Evolutionary conservation across 1,284 basidiomycete genomes (phyloP).

Genomic region (Ganoderma boninense): DNA sequence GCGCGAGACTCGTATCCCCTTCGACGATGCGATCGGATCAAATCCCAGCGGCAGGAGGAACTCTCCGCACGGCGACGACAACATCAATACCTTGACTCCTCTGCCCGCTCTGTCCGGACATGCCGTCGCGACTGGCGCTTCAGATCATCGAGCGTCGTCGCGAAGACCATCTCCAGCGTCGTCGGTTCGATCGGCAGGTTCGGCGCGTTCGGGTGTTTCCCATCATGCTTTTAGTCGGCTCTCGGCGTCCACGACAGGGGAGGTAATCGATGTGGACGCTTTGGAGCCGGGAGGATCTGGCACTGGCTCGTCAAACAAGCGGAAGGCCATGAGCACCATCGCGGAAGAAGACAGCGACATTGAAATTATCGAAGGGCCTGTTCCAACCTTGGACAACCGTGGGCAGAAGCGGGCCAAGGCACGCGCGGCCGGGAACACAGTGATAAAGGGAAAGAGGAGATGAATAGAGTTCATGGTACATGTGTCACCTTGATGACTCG

Average conservation of each 20-base stretch:
- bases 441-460: conserved; percentile 31
- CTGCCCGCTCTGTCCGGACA: conserved; percentile 31
- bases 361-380: conserved; percentile 59
- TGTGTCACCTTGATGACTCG: background rate
- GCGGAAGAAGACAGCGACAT: conserved; percentile 61
- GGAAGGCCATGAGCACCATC: conserved; percentile 50
- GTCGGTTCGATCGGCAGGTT: conserved; percentile 40
- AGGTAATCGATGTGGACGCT: conserved; percentile 44
- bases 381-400: conserved; percentile 31
- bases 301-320: conserved; percentile 46
- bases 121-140: conserved; percentile 10
- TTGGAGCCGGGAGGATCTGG: conserved; percentile 31
- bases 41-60: conserved; percentile 10
- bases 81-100: conserved; percentile 25
- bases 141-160: conserved; percentile 28
- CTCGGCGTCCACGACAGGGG: conserved; percentile 44
- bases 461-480: conserved; percentile 8
- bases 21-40: conserved; percentile 32
- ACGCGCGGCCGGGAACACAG: conserved; percentile 46
- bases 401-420: conserved; percentile 49
- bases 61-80: conserved; percentile 43
- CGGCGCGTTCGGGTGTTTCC: conserved; percentile 31
- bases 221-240: conserved; percentile 42
- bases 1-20: conserved; percentile 65
- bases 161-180: conserved; percentile 44